phyloP scores from a whole-genome alignment of 1,284 basidiomycete species.

The Volvariella volvacea region DNA sequence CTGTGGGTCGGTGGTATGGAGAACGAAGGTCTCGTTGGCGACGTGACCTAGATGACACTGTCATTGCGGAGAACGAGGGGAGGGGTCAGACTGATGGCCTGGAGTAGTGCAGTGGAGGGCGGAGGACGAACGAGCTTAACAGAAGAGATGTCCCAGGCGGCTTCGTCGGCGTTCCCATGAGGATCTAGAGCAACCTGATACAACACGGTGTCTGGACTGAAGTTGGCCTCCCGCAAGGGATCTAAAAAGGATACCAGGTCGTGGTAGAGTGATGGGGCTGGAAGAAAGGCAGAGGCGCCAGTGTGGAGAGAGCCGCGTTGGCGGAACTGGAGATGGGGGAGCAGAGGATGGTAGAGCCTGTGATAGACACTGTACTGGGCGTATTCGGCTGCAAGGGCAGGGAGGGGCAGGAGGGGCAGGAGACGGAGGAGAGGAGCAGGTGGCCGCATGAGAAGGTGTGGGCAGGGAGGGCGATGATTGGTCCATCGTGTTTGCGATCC shows the following conservation, averaged over 20 bases:
- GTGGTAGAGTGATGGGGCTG: constrained; percentile 32
- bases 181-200: constrained; percentile 73
- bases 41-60: constrained; percentile 56
- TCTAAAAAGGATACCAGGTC: constrained; percentile 38
- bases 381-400: constrained; percentile 18
- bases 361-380: constrained; percentile 24
- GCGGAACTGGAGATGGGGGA: constrained; percentile 20
- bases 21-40: constrained; percentile 46
- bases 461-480: constrained; percentile 1
- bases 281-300: constrained; percentile 29
- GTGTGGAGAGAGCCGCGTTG: constrained; percentile 27
- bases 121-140: constrained; percentile 59
- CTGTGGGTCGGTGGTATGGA: constrained; percentile 41
- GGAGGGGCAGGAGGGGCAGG: constrained; percentile 13
- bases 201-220: constrained; percentile 34
- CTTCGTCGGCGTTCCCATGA: constrained; percentile 34
- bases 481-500: too few relatives aligned
- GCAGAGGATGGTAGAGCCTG: constrained; percentile 31
- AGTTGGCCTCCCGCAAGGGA: constrained; percentile 23
- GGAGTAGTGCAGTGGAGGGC: constrained; percentile 10
- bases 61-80: background rate
- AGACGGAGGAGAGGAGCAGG: constrained; percentile 9
- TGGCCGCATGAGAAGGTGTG: constrained; percentile 1
- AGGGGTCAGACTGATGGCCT: constrained; percentile 13
- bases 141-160: constrained; percentile 59